Conservation (phyloP, 441 rosid species). For the Erodium texanum region DNA sequence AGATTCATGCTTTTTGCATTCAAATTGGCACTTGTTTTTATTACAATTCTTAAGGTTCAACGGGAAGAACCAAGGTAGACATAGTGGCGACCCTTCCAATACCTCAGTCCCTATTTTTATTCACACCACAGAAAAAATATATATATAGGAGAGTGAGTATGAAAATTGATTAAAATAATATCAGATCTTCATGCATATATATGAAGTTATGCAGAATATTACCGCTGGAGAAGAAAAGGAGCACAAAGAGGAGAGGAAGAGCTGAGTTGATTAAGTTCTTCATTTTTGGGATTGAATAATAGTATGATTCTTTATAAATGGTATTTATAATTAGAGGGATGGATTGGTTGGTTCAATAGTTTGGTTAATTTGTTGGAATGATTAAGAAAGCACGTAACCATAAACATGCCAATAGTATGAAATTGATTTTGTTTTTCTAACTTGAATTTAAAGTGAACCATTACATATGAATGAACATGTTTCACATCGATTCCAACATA, state of each 20-base stretch:
- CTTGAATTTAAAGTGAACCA: too few species aligned
- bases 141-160: too few species aligned
- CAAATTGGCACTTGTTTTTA: background rate
- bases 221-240: background rate
- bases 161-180: too few species aligned
- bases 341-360: background rate
- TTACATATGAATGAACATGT: too few species aligned
- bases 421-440: too few species aligned
- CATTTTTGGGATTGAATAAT: background rate
- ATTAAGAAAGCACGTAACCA: background rate
- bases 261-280: background rate
- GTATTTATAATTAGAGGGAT: background rate
- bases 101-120: background rate
- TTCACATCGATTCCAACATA: too few species aligned
- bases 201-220: too few species aligned
- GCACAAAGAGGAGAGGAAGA: background rate
- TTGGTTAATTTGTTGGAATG: background rate
- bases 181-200: too few species aligned
- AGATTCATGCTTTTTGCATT: background rate
- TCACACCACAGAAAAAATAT: background rate
- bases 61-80: background rate
- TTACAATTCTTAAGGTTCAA: background rate
- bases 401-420: background rate
- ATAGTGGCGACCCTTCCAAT: background rate
- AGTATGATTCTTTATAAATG: background rate